Evolutionary conservation across 805 yeast genomes (phyloP).

Genomic region (Kazachstania martiniae): DNA sequence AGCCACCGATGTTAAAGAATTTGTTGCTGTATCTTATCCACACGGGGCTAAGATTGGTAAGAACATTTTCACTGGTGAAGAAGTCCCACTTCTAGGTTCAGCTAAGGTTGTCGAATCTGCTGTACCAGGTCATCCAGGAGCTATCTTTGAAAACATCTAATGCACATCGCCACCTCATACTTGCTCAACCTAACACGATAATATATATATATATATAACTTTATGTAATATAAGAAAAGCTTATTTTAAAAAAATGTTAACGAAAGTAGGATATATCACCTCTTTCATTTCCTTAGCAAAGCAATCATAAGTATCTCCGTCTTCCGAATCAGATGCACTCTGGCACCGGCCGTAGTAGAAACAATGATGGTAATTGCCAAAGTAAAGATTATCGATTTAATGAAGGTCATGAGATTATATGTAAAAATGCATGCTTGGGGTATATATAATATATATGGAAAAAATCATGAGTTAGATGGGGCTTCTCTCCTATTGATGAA

Average conservation of each 20-base stretch:
- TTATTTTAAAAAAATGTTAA: neutral
- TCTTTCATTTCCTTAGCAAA: too few species aligned
- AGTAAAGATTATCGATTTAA: too few species aligned
- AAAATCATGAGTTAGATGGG: slow-evolving; percentile 23
- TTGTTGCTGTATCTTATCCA: slow-evolving; percentile 52
- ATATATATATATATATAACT: neutral
- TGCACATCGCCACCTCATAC: too few species aligned
- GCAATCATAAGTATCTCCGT: too few species aligned
- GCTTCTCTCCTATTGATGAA: slow-evolving; percentile 10
- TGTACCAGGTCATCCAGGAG: slow-evolving; percentile 90
- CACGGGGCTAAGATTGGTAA: slow-evolving; percentile 54
- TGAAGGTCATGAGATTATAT: too few species aligned
- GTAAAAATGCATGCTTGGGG: too few species aligned
- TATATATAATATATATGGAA: too few species aligned
- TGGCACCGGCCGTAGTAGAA: too few species aligned
- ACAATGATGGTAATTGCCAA: too few species aligned
- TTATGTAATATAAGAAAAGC: neutral
- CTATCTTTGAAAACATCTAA: slow-evolving; percentile 56
- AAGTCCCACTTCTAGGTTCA: slow-evolving; percentile 47
- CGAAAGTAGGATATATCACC: too few species aligned
- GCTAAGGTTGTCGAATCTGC: slow-evolving; percentile 72
- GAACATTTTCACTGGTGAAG: slow-evolving; percentile 58
- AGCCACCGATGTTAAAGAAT: slow-evolving; percentile 40
- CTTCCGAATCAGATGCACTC: too few species aligned
- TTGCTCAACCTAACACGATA: too few species aligned